phyloP scores from a whole-genome alignment of 2,329 filamentous ascomycete genomes.

The Ophiobolus disseminans region DNA sequence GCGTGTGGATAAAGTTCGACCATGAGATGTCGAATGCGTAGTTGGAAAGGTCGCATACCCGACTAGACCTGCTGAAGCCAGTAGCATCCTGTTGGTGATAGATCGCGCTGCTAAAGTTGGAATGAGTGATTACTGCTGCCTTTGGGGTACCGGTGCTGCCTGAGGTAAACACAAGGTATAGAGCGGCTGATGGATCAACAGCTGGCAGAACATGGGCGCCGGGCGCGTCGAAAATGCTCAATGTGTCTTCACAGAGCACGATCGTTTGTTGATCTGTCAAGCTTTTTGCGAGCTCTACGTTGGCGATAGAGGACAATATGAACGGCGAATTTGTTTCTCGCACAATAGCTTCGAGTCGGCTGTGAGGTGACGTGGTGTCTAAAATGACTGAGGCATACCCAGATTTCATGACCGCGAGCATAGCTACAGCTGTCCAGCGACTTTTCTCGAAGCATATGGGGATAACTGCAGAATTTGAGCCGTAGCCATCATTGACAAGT shows the following conservation, averaged over 20 bases:
- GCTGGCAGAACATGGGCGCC: neutral
- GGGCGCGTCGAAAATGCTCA: too few species aligned
- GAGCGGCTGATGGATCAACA: neutral
- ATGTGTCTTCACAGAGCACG: too few species aligned
- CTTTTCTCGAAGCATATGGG: neutral
- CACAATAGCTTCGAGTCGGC: neutral
- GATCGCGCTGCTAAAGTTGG: neutral
- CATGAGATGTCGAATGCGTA: neutral
- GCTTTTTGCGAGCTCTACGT: neutral
- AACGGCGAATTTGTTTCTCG: neutral
- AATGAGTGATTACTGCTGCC: neutral
- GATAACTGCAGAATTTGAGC: neutral
- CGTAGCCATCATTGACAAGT: neutral
- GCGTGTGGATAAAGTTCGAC: neutral
- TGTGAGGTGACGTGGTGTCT: neutral
- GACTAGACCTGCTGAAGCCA: neutral
- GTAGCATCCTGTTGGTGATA: neutral
- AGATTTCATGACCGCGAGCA: neutral
- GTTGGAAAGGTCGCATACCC: neutral
- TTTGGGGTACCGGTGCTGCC: neutral
- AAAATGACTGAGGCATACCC: neutral
- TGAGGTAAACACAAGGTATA: neutral
- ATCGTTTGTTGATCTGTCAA: neutral
- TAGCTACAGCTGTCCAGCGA: neutral
- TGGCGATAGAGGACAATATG: neutral